Conservation (phyloP, 306 rosid genomes). For the Calophaca sinica region DNA sequence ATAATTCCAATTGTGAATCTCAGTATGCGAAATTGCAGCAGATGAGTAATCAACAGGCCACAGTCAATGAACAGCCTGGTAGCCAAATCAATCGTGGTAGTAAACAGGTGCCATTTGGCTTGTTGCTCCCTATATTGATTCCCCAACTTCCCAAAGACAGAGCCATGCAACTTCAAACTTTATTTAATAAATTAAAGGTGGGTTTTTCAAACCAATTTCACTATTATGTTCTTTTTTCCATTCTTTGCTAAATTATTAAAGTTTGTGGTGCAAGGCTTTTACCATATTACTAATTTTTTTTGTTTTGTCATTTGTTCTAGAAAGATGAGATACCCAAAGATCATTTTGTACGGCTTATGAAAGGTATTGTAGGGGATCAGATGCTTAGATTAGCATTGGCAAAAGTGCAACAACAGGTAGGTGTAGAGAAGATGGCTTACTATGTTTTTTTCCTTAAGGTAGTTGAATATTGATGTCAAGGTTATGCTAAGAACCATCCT, state of each 20-base stretch:
- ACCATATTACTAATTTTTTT: constrained; percentile 43
- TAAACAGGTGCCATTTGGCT: constrained; percentile 85
- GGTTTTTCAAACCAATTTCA: constrained; percentile 42
- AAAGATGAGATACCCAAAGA: constrained; percentile 87
- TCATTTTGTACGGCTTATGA: constrained; percentile 76
- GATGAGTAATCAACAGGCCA: constrained; percentile 93
- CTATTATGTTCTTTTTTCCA: neutral
- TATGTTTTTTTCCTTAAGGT: constrained; percentile 15
- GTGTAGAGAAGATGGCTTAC: constrained; percentile 31
- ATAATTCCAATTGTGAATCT: constrained; percentile 63
- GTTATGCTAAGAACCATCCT: constrained; percentile 36
- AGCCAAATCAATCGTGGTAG: constrained; percentile 55
- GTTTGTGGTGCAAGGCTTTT: constrained; percentile 21
- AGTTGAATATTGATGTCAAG: constrained; percentile 16
- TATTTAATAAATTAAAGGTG: constrained; percentile 81
- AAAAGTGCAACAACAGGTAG: constrained; percentile 76
- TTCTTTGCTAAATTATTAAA: neutral
- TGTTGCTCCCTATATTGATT: constrained; percentile 74
- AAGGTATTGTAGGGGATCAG: constrained; percentile 87
- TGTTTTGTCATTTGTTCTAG: constrained; percentile 51
- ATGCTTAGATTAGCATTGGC: constrained; percentile 81
- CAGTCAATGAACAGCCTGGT: constrained; percentile 66
- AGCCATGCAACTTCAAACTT: constrained; percentile 80
- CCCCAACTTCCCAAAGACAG: constrained; percentile 88
- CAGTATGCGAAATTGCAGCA: constrained; percentile 87